Conservation (phyloP, 768 basidiomycete genomes). For the Clavaria fumosa region DNA sequence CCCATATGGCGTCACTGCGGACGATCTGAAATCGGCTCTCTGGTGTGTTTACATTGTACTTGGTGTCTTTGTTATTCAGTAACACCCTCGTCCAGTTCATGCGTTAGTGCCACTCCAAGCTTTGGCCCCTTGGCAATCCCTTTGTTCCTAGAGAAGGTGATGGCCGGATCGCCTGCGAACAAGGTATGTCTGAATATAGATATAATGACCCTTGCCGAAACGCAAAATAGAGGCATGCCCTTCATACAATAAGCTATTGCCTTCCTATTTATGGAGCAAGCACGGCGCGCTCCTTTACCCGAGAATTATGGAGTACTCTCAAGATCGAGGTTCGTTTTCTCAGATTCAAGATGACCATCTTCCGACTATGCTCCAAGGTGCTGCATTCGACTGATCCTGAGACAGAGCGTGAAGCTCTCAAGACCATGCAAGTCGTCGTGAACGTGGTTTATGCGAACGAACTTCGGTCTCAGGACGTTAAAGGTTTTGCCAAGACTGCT, state of each 20-base stretch:
- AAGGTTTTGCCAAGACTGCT: slow-evolving; percentile 55
- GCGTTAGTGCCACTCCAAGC: slow-evolving; percentile 61
- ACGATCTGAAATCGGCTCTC: slow-evolving; percentile 65
- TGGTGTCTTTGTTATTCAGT: too few relatives aligned
- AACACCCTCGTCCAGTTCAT: slow-evolving; percentile 2
- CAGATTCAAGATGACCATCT: background rate
- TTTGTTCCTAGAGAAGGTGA: slow-evolving; percentile 83
- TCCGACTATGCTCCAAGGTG: slow-evolving; percentile 34
- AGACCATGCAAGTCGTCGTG: slow-evolving; percentile 57
- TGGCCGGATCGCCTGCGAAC: slow-evolving; percentile 60
- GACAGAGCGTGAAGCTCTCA: slow-evolving; percentile 63
- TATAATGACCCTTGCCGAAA: background rate
- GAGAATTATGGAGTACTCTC: slow-evolving; percentile 78
- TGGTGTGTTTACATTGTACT: too few relatives aligned
- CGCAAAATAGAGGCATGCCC: slow-evolving; percentile 57
- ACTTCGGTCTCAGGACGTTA: slow-evolving; percentile 24
- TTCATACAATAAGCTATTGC: slow-evolving; percentile 61
- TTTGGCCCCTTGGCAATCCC: slow-evolving; percentile 80
- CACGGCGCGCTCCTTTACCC: slow-evolving; percentile 43
- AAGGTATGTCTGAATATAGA: slow-evolving; percentile 40
- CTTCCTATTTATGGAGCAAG: slow-evolving; percentile 73
- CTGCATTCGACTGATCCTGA: slow-evolving; percentile 77
- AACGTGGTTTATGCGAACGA: slow-evolving; percentile 49
- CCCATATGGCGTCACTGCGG: slow-evolving; percentile 80
- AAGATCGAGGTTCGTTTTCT: slow-evolving; percentile 66